phyloP scores from a whole-genome alignment of 768 basidiomycete genomes.

The Termitomyces sp. region DNA sequence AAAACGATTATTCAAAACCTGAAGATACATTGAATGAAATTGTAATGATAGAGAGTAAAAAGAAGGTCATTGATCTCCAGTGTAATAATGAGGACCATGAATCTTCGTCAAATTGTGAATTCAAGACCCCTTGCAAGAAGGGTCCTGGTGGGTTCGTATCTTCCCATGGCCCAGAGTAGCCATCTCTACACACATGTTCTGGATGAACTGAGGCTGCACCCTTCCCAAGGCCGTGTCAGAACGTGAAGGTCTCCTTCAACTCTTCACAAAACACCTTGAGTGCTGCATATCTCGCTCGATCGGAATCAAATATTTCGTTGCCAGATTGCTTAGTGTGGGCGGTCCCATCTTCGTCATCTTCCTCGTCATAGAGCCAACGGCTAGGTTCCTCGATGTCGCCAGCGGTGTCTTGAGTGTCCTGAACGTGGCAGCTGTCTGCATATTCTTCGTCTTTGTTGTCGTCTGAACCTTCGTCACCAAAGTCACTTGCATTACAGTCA shows the following conservation, averaged over 20 bases:
- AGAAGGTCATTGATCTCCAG: not conserved
- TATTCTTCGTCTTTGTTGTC: not conserved
- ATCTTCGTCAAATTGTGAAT: no score
- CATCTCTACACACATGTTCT: not conserved
- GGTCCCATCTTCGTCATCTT: not conserved
- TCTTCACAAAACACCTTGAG: conserved; percentile 1
- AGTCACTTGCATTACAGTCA: not conserved
- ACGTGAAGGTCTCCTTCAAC: conserved; percentile 3
- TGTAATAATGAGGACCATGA: not conserved
- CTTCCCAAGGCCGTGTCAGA: not conserved
- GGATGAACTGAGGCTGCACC: not conserved
- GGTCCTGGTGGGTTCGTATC: no score
- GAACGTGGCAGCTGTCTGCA: not conserved
- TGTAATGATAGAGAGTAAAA: not conserved
- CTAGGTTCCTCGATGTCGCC: not conserved
- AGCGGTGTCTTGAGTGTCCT: not conserved
- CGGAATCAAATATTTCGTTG: not conserved
- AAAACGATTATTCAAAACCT: not conserved
- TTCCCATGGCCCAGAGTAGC: not conserved
- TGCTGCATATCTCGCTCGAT: not conserved
- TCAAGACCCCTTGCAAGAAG: not conserved
- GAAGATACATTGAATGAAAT: not conserved
- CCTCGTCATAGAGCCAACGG: not conserved
- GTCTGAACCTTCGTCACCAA: no score
- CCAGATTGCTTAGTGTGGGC: not conserved